Conservation (phyloP, 495 filamentous ascomycete genomes). For the Tuber calosporum region DNA sequence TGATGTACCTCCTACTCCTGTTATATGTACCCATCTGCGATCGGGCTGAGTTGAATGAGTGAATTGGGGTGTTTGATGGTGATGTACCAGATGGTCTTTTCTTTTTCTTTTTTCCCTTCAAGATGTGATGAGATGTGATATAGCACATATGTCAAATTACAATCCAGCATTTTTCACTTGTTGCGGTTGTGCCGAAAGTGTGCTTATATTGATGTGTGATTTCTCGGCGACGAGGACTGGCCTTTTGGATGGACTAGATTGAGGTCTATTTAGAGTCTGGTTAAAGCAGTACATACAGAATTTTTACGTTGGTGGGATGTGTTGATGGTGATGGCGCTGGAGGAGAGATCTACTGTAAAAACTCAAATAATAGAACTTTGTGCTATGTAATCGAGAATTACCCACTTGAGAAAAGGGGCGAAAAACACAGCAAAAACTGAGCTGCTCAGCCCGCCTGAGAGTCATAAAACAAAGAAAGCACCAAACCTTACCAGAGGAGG, state of each 20-base stretch:
- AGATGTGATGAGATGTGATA: not conserved
- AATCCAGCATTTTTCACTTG: slow-evolving; percentile 65
- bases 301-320: not conserved
- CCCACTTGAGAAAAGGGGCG: no score
- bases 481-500: no score
- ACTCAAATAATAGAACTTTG: no score
- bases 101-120: not conserved
- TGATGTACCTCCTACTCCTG: not conserved
- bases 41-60: not conserved
- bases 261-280: not conserved
- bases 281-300: not conserved
- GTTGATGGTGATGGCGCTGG: not conserved
- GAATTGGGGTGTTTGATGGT: not conserved
- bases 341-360: not conserved
- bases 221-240: slow-evolving; percentile 1
- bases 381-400: no score
- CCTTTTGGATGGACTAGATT: not conserved
- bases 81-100: not conserved
- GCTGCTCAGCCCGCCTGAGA: no score
- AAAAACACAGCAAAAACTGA: no score
- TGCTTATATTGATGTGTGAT: slow-evolving; percentile 52
- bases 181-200: slow-evolving; percentile 86
- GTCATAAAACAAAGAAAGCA: not conserved
- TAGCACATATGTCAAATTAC: slow-evolving; percentile 99
- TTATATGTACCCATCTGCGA: not conserved